Conservation (phyloP, 2,329 filamentous ascomycete species). For the Trichoderma guizhouense region DNA sequence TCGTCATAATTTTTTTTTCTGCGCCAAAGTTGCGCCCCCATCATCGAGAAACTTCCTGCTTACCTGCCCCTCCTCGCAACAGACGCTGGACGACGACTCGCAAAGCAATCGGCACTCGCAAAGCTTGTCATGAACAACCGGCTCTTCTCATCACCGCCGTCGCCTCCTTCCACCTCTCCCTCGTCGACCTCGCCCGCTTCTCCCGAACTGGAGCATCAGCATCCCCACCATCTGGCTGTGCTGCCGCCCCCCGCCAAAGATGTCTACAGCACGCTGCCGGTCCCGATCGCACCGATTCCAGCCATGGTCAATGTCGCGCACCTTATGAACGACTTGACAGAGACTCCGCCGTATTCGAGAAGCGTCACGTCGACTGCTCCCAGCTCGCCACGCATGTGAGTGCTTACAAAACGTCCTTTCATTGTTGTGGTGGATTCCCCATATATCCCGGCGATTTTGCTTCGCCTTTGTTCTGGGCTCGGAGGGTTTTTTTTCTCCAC, state of each 20-base stretch:
- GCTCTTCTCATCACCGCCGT: conserved; percentile 33
- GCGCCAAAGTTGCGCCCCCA: not conserved
- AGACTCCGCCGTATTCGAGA: conserved; percentile 54
- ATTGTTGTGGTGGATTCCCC: not conserved
- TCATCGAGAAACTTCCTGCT: not conserved
- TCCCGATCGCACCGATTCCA: conserved; percentile 29
- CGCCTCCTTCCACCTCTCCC: conserved; percentile 29
- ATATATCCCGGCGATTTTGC: not conserved
- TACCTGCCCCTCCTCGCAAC: conserved; percentile 7
- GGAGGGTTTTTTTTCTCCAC: not conserved
- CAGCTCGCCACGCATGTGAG: conserved; percentile 57
- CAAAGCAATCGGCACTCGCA: conserved; percentile 41
- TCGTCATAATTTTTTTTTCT: not conserved
- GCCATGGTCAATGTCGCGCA: conserved; percentile 42
- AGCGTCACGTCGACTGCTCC: conserved; percentile 59
- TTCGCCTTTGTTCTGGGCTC: not conserved
- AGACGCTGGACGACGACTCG: conserved; percentile 36
- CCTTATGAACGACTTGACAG: conserved; percentile 44
- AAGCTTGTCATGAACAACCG: conserved; percentile 47
- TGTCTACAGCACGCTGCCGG: conserved; percentile 26
- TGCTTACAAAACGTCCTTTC: conserved; percentile 14
- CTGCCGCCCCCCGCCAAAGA: conserved; percentile 36
- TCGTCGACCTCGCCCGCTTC: conserved; percentile 29
- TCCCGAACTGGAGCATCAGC: conserved; percentile 32
- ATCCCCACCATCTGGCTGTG: conserved; percentile 30